Conservation (phyloP, 805 yeast genomes). For the Candida ponderosae region DNA sequence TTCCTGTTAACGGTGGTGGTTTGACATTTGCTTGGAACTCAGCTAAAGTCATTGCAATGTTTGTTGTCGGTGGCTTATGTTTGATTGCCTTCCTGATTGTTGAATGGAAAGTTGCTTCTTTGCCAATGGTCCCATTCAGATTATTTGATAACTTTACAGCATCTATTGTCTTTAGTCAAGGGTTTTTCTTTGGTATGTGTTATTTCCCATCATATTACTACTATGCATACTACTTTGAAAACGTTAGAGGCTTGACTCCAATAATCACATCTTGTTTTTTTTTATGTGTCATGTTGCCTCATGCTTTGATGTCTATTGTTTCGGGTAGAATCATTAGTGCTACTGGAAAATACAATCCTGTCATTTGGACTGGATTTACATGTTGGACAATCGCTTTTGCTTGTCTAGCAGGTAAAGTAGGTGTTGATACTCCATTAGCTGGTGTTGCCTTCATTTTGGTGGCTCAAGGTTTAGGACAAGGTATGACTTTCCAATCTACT, state of each 20-base stretch:
- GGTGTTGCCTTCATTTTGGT: constrained; percentile 28
- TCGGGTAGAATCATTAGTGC: constrained; percentile 9
- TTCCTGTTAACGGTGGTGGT: constrained; percentile 56
- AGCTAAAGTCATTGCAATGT: constrained; percentile 24
- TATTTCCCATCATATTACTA: constrained; percentile 39
- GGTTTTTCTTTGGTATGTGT: constrained; percentile 40
- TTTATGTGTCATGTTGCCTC: constrained; percentile 11
- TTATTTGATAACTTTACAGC: constrained; percentile 30
- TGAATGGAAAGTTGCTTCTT: constrained; percentile 39
- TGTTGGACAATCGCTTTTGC: constrained; percentile 17
- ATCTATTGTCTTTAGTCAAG: constrained; percentile 27
- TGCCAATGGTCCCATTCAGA: constrained; percentile 49
- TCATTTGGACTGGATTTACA: constrained; percentile 21
- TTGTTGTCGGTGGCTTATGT: constrained; percentile 28
- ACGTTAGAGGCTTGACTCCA: constrained; percentile 20
- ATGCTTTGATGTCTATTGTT: constrained; percentile 5
- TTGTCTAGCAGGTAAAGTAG: constrained; percentile 5
- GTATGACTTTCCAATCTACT: constrained; percentile 13
- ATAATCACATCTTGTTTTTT: constrained; percentile 10
- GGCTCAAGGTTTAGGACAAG: constrained; percentile 33
- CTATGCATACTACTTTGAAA: constrained; percentile 33
- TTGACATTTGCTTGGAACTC: constrained; percentile 42
- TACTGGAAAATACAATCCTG: constrained; percentile 9
- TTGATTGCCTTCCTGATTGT: constrained; percentile 34
- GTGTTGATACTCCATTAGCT: constrained; percentile 13